phyloP scores from a whole-genome alignment of 352 stramenopile species.

The Saprolegnia parasitica region DNA sequence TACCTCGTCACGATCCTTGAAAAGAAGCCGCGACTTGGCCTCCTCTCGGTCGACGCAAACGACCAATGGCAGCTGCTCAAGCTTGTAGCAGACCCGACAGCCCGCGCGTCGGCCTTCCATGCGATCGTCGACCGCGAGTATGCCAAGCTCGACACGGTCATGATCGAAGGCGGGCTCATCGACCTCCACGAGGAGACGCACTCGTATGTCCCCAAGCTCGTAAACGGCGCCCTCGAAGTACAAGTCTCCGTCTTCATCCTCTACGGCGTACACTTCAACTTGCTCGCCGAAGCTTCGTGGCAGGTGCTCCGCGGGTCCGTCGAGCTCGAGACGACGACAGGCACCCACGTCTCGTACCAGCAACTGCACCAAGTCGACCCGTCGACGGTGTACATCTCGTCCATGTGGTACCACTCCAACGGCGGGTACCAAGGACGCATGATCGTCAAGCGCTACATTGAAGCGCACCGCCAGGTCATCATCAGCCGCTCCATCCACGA shows the following conservation, averaged over 20 bases:
- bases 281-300: constrained; percentile 11
- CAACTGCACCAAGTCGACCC: constrained; percentile 4
- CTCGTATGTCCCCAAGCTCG: constrained; percentile 7
- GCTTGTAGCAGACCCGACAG: not conserved
- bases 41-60: not conserved
- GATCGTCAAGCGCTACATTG: constrained; percentile 19
- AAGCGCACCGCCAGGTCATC: not conserved
- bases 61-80: constrained; percentile 15
- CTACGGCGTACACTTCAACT: constrained; percentile 4
- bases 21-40: constrained; percentile 4
- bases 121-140: constrained; percentile 21
- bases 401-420: not conserved
- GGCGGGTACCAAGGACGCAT: constrained; percentile 8
- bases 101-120: not conserved
- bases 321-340: constrained; percentile 1
- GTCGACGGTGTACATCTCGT: constrained; percentile 5
- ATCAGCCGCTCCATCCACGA: constrained; percentile 4
- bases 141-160: constrained; percentile 1
- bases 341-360: not conserved
- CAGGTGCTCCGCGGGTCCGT: constrained; percentile 3
- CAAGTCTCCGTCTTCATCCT: constrained; percentile 11
- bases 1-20: constrained; percentile 10
- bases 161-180: constrained; percentile 16
- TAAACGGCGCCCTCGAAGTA: constrained; percentile 6
- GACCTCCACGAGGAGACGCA: constrained; percentile 8